Conservation (phyloP, 345 rosid species). For the Camelina laxa region DNA sequence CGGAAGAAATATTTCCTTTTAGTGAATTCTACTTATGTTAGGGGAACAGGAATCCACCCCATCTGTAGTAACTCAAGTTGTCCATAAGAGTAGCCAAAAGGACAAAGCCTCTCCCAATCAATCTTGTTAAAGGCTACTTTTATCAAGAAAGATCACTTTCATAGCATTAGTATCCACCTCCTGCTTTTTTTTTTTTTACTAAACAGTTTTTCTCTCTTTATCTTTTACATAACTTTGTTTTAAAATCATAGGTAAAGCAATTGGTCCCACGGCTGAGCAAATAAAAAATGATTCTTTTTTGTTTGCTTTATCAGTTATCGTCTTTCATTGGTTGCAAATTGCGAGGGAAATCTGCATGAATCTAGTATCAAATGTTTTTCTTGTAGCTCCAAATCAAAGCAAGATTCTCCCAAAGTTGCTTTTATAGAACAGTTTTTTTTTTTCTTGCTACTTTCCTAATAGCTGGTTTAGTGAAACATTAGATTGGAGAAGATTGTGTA, state of each 20-base stretch:
- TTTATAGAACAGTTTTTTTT: neutral
- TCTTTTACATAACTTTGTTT: slow-evolving; percentile 37
- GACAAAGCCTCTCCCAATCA: slow-evolving; percentile 36
- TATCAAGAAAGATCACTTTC: slow-evolving; percentile 33
- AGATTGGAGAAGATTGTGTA: slow-evolving; percentile 31
- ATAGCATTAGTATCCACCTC: slow-evolving; percentile 34
- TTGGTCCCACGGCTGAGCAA: slow-evolving; percentile 38
- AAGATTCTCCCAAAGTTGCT: slow-evolving; percentile 41
- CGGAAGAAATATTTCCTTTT: slow-evolving; percentile 32
- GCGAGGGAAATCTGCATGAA: slow-evolving; percentile 38
- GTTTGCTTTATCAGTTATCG: slow-evolving; percentile 37
- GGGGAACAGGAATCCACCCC: slow-evolving; percentile 41
- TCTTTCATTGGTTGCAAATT: slow-evolving; percentile 38
- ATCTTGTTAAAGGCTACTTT: slow-evolving; percentile 38
- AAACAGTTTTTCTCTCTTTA: slow-evolving; percentile 35
- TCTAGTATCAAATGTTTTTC: slow-evolving; percentile 39
- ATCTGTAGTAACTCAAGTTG: slow-evolving; percentile 32
- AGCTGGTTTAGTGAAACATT: slow-evolving; percentile 32
- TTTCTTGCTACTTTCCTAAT: slow-evolving; percentile 28
- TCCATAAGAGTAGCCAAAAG: slow-evolving; percentile 35
- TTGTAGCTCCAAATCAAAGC: slow-evolving; percentile 40
- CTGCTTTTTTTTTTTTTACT: slow-evolving; percentile 16
- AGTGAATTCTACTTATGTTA: slow-evolving; percentile 35
- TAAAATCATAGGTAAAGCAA: slow-evolving; percentile 36
- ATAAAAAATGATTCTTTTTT: slow-evolving; percentile 40